Evolutionary conservation across 1,139 yeast genomes (phyloP).

Genomic region (Hyphopichia khmerensis): DNA sequence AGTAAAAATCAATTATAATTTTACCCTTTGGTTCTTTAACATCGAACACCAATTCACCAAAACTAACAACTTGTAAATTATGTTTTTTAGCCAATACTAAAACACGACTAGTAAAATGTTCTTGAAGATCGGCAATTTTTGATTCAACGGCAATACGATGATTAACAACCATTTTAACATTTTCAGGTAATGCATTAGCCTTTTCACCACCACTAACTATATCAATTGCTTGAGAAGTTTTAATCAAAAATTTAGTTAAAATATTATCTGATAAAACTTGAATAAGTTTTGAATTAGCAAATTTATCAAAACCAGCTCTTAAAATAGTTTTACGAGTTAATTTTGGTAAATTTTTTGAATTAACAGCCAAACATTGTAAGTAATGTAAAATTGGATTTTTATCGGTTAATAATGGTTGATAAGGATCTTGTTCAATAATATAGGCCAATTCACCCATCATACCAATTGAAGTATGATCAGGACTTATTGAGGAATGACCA

Average conservation of each 20-base stretch:
- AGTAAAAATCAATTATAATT: conserved; percentile 17
- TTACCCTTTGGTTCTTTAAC: conserved; percentile 21
- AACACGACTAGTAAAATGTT: conserved; percentile 23
- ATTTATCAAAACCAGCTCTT: conserved; percentile 32
- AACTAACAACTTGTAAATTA: conserved; percentile 21
- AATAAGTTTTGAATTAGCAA: conserved; percentile 29
- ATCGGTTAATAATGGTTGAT: conserved; percentile 26
- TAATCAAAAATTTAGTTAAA: conserved; percentile 25
- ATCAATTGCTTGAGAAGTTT: conserved; percentile 40
- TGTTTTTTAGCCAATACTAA: conserved; percentile 29
- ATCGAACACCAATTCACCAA: conserved; percentile 20
- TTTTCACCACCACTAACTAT: conserved; percentile 39
- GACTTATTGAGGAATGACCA: conserved; percentile 47
- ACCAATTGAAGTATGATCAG: conserved; percentile 48
- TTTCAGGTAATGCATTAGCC: conserved; percentile 43
- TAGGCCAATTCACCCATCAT: conserved; percentile 41
- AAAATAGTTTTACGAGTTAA: conserved; percentile 25
- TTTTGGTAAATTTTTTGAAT: conserved; percentile 21
- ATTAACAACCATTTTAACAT: conserved; percentile 28
- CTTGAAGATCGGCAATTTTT: conserved; percentile 19
- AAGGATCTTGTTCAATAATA: conserved; percentile 38
- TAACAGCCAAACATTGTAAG: conserved; percentile 40
- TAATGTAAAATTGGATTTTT: conserved; percentile 33
- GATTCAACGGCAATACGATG: conserved; percentile 36
- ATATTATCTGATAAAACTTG: conserved; percentile 14